Base-by-base conservation (phyloP, 495 filamentous ascomycete species). In the Staphylotrichum longicolle region DNA sequence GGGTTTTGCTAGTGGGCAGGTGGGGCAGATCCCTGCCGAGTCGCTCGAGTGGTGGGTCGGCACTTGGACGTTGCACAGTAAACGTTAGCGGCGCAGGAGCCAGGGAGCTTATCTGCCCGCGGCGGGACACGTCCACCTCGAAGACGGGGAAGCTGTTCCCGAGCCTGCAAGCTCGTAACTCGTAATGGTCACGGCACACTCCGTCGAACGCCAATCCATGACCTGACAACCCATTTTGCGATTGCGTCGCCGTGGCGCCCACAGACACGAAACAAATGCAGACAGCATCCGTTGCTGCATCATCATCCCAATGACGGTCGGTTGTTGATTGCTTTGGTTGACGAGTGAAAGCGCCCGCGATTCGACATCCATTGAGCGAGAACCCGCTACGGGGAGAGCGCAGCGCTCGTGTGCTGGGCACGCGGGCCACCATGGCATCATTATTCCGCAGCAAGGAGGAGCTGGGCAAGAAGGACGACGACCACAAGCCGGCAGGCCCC, bases 391-490 rank as follows among this genome's bases (percentile, higher is more conserved):
- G 45, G n/a, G 9, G 20, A 30, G 8, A 30, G 9, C 39, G n/a
- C 40, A 9, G 54, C 6, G 40, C 42, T 4, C 42, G 5, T 41
- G 27, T 40, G 40, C 11, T 39, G 30, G 52, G 44, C 14, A 30
- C 40, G 54, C 70, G 64, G 68, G 62, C 60, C 50, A 74, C 68
- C 47, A 78, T 78, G 76, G 68, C 67, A 49, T 62, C 66, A 37
- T 59, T 80, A 45, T 76, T 78, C 47, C 56, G 74, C 61, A 75
- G 71, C 66, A 70, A 78, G 47, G 77, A 78, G 58, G 78, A 77
- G 58, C 39, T 78, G 54, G 74, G 69, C 40, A 82, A 80, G 72
- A 82, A 82, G 65, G 74, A 82, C 64, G 79, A 82, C 66, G 79
- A 82, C 69, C 77, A 72, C 67, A 77, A 74, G 56, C 67, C 70